These are phyloP conservation scores for Phytopythium ostracodes DNA, from an alignment of 352 stramenopile species.

Conservation along the genomic window DNA sequence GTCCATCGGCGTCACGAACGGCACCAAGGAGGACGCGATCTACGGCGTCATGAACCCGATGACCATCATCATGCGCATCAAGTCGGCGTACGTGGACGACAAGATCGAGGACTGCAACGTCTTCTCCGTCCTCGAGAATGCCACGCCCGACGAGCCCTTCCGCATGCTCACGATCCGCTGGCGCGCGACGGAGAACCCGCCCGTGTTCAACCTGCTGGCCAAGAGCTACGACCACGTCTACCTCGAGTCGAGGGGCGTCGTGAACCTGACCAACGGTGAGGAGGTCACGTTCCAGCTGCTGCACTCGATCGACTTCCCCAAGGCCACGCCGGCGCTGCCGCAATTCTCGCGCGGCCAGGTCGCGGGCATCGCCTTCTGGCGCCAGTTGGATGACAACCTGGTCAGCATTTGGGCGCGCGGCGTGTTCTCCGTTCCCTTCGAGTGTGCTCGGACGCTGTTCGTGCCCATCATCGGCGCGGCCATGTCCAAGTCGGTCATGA, in stretches of 20 bases:
- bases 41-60: constrained; percentile 33
- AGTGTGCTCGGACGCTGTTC: constrained; percentile 2
- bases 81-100: constrained; percentile 38
- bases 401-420: constrained; percentile 25
- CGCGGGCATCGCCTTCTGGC: constrained; percentile 25
- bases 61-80: constrained; percentile 31
- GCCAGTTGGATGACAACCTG: constrained; percentile 17
- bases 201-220: constrained; percentile 21
- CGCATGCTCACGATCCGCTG: constrained; percentile 27
- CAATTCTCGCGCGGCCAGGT: constrained; percentile 29
- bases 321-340: constrained; percentile 17
- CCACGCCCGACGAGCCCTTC: constrained; percentile 44
- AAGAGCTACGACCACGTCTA: constrained; percentile 48
- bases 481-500: constrained; percentile 17
- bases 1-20: constrained; percentile 19
- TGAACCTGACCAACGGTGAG: constrained; percentile 22
- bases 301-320: constrained; percentile 26
- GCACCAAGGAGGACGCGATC: constrained; percentile 26
- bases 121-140: constrained; percentile 27
- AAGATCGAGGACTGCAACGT: constrained; percentile 31
- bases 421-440: constrained; percentile 13
- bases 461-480: constrained; percentile 6
- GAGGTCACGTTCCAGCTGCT: constrained; percentile 37
- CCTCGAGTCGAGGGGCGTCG: constrained; percentile 37
- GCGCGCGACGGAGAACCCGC: constrained; percentile 25